Evolutionary conservation across 305 asterid genomes (phyloP), one percentile per base, ranked within the genome.

Genomic region (Fraxinus greggii): DNA sequence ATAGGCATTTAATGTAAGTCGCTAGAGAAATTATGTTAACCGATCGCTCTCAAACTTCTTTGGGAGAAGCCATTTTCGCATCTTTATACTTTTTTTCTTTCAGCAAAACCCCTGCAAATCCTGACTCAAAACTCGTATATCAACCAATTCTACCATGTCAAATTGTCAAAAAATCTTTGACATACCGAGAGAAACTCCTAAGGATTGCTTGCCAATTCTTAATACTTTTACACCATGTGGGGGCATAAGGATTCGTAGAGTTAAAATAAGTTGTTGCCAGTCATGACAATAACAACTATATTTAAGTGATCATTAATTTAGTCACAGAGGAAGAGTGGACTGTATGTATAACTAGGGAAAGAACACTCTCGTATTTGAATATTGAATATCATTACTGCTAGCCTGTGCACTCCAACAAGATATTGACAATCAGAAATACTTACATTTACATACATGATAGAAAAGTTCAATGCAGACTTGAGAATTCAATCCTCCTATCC

Each of bases 401-500:
- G 80, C 72, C 75, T 45, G 29, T 36, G 48, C 40, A 78, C 38
- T 35, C 12, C 51, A 23, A 76, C 15, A 42, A 78, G 59, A 31
- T 17, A 15, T 9, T 48, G 40, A 7, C 19, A 6, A 59, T 69
- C 26, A 32, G 76, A 72, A 72, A 32, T 61, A 10, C 33, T 56
- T 19, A 19, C 28, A 56, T 61, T 72, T 12, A 31, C 15, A 26
- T 29, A 51, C 3, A 73, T 75, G 75, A 54, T 36, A 70, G 10
- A 73, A 73, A 51, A 23, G 23, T 28, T 51, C 73, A 63, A 67
- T 29, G 80, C 75, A 36, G 54, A 73, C 26, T 69, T 19, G 77
- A 76, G 65, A 45, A 65, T 72, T 35, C 35, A 42, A 67, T 67
- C 63, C 78, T 40, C 59, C 61, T 36, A 10, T 67, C 75, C 76